These are phyloP conservation scores for Debaryomycetaceae sp. DNA, from an alignment of 1,139 yeast species.

Conservation along the genomic window DNA sequence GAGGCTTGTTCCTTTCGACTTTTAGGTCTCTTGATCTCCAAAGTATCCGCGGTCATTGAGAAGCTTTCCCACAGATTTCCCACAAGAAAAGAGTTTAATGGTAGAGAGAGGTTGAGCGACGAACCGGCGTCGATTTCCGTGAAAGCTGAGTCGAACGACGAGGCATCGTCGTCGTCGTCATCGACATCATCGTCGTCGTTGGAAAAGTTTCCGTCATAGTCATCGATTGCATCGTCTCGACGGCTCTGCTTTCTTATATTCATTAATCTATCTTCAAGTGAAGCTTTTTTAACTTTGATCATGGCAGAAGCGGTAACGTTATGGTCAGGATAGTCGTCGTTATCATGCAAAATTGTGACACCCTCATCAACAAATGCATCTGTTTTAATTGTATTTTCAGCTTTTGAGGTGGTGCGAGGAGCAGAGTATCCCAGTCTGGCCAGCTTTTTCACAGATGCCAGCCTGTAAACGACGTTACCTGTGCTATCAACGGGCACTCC, in stretches of 20 bases:
- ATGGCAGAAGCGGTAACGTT: no score
- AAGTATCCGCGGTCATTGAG: conserved; percentile 5
- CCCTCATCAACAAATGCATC: conserved; percentile 4
- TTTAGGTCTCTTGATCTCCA: conserved; percentile 7
- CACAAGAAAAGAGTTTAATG: conserved; percentile 15
- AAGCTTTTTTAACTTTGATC: neutral
- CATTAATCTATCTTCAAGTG: conserved; percentile 1
- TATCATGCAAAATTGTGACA: neutral
- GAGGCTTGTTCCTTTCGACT: conserved; percentile 11
- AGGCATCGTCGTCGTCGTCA: conserved; percentile 12
- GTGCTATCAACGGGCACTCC: conserved; percentile 17
- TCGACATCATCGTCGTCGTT: conserved; percentile 6
- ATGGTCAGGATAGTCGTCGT: no score
- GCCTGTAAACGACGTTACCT: conserved; percentile 9
- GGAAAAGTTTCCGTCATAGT: conserved; percentile 5
- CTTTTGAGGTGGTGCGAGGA: neutral
- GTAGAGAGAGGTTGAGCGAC: conserved; percentile 20
- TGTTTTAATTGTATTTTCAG: neutral
- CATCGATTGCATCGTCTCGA: neutral
- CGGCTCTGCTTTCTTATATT: conserved; percentile 2
- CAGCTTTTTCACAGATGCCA: conserved; percentile 1
- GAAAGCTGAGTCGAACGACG: conserved; percentile 32
- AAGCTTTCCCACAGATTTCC: conserved; percentile 2
- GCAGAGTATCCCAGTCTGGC: neutral
- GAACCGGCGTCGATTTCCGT: conserved; percentile 36